Conservation (phyloP, 352 stramenopile genomes). For the Phytophthora cajani region DNA sequence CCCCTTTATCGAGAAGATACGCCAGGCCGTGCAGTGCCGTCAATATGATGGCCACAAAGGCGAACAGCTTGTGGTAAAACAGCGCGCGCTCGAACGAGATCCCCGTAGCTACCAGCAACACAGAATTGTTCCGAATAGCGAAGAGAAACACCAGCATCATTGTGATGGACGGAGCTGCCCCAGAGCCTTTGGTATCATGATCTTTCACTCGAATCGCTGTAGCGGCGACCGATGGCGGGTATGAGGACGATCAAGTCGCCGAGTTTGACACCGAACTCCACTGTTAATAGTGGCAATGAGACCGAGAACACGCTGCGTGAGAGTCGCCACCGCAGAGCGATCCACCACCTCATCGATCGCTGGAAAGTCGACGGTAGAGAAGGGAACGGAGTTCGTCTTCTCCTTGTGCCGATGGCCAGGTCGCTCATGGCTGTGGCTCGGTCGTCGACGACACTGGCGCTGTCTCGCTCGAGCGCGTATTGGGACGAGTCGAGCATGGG, state of each 20-base stretch:
- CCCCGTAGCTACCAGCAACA: slow-evolving; percentile 38
- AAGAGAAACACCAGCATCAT: slow-evolving; percentile 42
- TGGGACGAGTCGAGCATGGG: slow-evolving; percentile 17
- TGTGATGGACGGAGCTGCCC: slow-evolving; percentile 23
- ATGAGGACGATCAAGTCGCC: slow-evolving; percentile 36
- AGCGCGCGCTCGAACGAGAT: slow-evolving; percentile 49
- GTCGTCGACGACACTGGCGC: slow-evolving; percentile 13
- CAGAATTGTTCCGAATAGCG: slow-evolving; percentile 49
- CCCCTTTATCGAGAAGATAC: slow-evolving; percentile 28
- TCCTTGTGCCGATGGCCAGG: slow-evolving; percentile 7
- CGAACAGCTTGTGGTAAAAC: slow-evolving; percentile 51
- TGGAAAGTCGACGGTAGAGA: slow-evolving; percentile 11
- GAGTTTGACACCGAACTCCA: slow-evolving; percentile 30
- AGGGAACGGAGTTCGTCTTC: slow-evolving; percentile 16
- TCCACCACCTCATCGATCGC: slow-evolving; percentile 17
- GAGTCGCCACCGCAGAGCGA: slow-evolving; percentile 21
- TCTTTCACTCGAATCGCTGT: neutral
- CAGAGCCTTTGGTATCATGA: slow-evolving; percentile 12
- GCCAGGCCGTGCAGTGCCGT: slow-evolving; percentile 34
- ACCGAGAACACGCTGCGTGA: slow-evolving; percentile 20
- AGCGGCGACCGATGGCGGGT: slow-evolving; percentile 5
- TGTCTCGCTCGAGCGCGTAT: slow-evolving; percentile 17
- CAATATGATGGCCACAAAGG: slow-evolving; percentile 31
- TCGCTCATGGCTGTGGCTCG: slow-evolving; percentile 14
- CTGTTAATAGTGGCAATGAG: slow-evolving; percentile 24